Percentiles rank a stretch among this genome's conserved stretches.
These are phyloP conservation scores for Thelephora aurantiotincta DNA, from an alignment of 768 basidiomycete species.

Conservation along the genomic window DNA sequence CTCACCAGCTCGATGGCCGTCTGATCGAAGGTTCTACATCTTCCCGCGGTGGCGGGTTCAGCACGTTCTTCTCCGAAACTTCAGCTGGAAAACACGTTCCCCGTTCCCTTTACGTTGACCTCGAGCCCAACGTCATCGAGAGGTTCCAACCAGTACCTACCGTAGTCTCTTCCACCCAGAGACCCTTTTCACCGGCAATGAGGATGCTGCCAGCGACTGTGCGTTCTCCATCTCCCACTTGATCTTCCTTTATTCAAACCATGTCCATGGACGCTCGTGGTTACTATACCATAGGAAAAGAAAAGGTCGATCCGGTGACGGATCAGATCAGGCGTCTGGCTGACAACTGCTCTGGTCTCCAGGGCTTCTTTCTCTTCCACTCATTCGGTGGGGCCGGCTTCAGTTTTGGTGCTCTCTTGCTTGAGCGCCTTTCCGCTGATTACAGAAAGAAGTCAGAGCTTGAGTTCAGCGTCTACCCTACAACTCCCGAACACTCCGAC, in stretches of 20 bases:
- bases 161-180: slow-evolving; percentile 98
- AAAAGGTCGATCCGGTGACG: slow-evolving; percentile 92
- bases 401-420: slow-evolving; percentile 93
- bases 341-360: slow-evolving; percentile 95
- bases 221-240: slow-evolving; percentile 12
- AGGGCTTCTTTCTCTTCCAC: slow-evolving; percentile 99
- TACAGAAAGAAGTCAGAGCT: slow-evolving; percentile 99
- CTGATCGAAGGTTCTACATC: slow-evolving; percentile 66
- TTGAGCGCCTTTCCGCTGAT: slow-evolving; percentile 94
- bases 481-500: slow-evolving; percentile 99
- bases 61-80: slow-evolving; percentile 99
- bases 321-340: slow-evolving; percentile 94
- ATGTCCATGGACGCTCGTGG: slow-evolving; percentile 75
- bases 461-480: slow-evolving; percentile 97
- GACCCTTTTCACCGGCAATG: slow-evolving; percentile 95
- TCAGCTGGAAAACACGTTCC: slow-evolving; percentile 94
- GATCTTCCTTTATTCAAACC: slow-evolving; percentile 4
- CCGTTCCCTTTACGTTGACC: slow-evolving; percentile 91
- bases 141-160: slow-evolving; percentile 92
- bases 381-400: slow-evolving; percentile 99
- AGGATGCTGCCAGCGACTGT: slow-evolving; percentile 99
- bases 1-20: slow-evolving; percentile 80
- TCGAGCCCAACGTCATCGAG: slow-evolving; percentile 98
- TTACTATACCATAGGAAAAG: slow-evolving; percentile 98
- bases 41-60: slow-evolving; percentile 80